These are phyloP conservation scores for Xylaria sp. DNA, from an alignment of 2,329 filamentous ascomycete species.

Conservation along the genomic window DNA sequence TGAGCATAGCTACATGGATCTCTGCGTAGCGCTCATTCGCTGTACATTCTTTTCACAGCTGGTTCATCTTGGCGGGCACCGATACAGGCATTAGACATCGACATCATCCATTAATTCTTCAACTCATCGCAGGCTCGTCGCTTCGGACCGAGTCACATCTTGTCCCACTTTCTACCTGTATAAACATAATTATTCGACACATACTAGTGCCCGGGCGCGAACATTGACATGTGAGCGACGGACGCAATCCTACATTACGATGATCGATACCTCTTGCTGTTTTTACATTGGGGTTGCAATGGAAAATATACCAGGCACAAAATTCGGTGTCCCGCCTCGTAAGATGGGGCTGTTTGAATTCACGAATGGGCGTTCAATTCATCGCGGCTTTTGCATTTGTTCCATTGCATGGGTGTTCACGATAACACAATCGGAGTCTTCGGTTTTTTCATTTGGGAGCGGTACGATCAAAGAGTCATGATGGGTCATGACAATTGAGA, in stretches of 20 bases:
- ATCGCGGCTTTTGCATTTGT: conserved; percentile 58
- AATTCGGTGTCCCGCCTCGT: conserved; percentile 52
- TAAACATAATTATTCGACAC: conserved; percentile 63
- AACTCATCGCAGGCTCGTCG: conserved; percentile 40
- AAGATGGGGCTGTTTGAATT: conserved; percentile 57
- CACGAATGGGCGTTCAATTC: conserved; percentile 58
- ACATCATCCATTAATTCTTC: conserved; percentile 51
- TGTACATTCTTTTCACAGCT: conserved; percentile 51
- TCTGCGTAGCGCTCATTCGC: conserved; percentile 53
- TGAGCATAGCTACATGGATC: conserved; percentile 41
- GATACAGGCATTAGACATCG: conserved; percentile 58
- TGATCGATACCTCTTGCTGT: conserved; percentile 60
- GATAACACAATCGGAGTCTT: conserved; percentile 58
- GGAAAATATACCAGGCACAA: conserved; percentile 44
- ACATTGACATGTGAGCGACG: conserved; percentile 48
- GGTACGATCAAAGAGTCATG: conserved; percentile 60
- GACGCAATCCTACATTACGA: conserved; percentile 56
- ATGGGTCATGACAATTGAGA: conserved; percentile 63
- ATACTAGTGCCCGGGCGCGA: conserved; percentile 52
- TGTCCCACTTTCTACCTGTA: conserved; percentile 55
- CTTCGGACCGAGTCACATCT: conserved; percentile 48
- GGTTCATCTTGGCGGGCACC: conserved; percentile 64
- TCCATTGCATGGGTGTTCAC: conserved; percentile 62
- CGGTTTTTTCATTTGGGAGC: conserved; percentile 53
- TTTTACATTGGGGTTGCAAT: conserved; percentile 51